Evolutionary conservation across 2,329 filamentous ascomycete genomes (phyloP).

Genomic region (Clonostachys rhizophaga): DNA sequence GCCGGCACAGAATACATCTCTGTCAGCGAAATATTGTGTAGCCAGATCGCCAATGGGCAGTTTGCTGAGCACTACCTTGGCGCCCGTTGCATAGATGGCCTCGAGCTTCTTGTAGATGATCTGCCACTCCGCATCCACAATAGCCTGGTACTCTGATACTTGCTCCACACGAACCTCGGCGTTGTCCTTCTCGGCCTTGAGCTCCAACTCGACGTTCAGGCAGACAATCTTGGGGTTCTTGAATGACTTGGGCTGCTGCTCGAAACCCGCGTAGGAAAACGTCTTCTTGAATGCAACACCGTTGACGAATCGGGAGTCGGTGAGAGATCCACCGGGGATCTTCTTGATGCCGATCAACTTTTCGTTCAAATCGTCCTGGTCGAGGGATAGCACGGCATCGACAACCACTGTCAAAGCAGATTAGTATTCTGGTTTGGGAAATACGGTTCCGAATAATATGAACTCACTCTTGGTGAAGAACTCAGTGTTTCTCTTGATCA

Average conservation of each 20-base stretch:
- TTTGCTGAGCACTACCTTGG: slow-evolving; percentile 96
- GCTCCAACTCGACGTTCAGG: slow-evolving; percentile 93
- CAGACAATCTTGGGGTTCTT: slow-evolving; percentile 93
- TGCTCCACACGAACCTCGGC: slow-evolving; percentile 97
- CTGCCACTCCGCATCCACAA: slow-evolving; percentile 98
- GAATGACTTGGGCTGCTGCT: slow-evolving; percentile 97
- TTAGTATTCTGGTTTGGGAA: slow-evolving; percentile 15
- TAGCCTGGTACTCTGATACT: slow-evolving; percentile 98
- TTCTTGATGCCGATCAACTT: slow-evolving; percentile 98
- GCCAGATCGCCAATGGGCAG: slow-evolving; percentile 95
- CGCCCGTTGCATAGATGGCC: slow-evolving; percentile 86
- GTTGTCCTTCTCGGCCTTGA: slow-evolving; percentile 99
- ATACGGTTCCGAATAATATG: not conserved
- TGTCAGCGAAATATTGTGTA: slow-evolving; percentile 96
- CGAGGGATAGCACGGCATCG: slow-evolving; percentile 88
- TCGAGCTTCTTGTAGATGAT: slow-evolving; percentile 99
- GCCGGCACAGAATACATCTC: slow-evolving; percentile 96
- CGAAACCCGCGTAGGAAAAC: slow-evolving; percentile 97
- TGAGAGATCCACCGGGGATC: slow-evolving; percentile 91
- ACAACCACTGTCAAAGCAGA: slow-evolving; percentile 71
- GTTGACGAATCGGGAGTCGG: slow-evolving; percentile 95
- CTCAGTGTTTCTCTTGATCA: slow-evolving; percentile 93
- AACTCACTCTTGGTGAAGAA: slow-evolving; percentile 94
- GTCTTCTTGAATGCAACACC: slow-evolving; percentile 99
- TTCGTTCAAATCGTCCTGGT: slow-evolving; percentile 96